Base-by-base conservation (phyloP, 495 filamentous ascomycete genomes). In the Neurospora tetrasperma region DNA sequence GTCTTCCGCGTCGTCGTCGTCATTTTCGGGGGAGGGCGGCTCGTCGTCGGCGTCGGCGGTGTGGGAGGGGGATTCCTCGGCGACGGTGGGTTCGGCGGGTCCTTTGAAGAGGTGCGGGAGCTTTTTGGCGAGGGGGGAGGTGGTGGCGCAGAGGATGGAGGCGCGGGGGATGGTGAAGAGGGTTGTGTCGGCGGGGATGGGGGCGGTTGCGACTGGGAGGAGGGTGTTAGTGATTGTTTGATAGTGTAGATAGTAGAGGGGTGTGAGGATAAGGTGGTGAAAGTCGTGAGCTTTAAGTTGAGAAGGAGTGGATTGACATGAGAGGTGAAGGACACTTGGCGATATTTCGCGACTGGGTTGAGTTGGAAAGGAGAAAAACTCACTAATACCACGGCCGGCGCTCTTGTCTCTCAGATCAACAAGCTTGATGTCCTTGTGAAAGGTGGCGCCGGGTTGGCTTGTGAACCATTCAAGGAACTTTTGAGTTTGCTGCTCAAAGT, bases 111-210 rank as follows among this genome's bases (percentile, higher is more conserved):
- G 72, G 23, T 76, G 69, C 0, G 84, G 84, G 43, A 85, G 77
- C 73, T 75, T 77, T 10, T 46, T 72, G 11, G 77, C 74, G 2
- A 86, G 78, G 14, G 78, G 75, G 18, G 84, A 84, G 8, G 84
- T 86, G 59, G 80, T 73, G 1, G 81, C 73, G 75, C 78, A 84
- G 74, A 86, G 76, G 70, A 86, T 85, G 74, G 79, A 76, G 31
- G 70, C 48, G 40, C 85, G 81, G 3, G 85, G 85, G 72, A 86
- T 84, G 41, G 80, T 85, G 76, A 86, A 86, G 9, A 86, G 79
- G 8, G 83, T 76, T 0, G 83, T 83, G 27, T 84, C 83, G 41
- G 83, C 74, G 20, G 76, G 76, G 43, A 86, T 85, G 66, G 85
- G 80, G n/a, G 78, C 74, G 9, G 78, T 82, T 5, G 85, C 82